A percentile compares a stretch with the other conserved stretches of the same genome.
phyloP scores from a whole-genome alignment of 2,329 filamentous ascomycete genomes.

The Xenoacremonium recifei region DNA sequence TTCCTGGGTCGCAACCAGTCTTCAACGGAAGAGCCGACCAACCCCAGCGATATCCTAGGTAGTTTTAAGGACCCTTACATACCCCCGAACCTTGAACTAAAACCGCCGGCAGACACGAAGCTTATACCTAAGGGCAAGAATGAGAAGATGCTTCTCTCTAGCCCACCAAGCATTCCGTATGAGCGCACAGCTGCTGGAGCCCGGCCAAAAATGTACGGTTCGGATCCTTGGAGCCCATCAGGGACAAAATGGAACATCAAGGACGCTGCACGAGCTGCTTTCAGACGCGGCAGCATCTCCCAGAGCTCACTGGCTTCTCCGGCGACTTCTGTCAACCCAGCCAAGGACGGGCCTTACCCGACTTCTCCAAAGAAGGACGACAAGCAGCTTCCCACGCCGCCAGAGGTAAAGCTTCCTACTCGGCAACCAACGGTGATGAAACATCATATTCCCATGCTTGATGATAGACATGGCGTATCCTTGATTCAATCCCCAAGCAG shows the following conservation, averaged over 20 bases:
- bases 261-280: slow-evolving; percentile 34
- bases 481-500: slow-evolving; percentile 4
- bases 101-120: neutral
- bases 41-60: slow-evolving; percentile 5
- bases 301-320: slow-evolving; percentile 15
- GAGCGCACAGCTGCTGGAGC: slow-evolving; percentile 21
- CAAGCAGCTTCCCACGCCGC: slow-evolving; percentile 6
- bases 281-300: slow-evolving; percentile 20
- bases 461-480: no score
- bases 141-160: slow-evolving; percentile 12
- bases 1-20: slow-evolving; percentile 14
- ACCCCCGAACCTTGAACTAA: neutral
- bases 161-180: slow-evolving; percentile 29
- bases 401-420: no score
- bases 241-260: slow-evolving; percentile 32
- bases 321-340: slow-evolving; percentile 3
- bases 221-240: slow-evolving; percentile 12
- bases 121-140: neutral
- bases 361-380: slow-evolving; percentile 11
- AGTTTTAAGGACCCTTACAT: neutral
- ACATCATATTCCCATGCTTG: no score
- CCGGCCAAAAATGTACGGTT: slow-evolving; percentile 18
- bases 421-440: no score
- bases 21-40: slow-evolving; percentile 7
- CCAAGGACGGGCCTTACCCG: slow-evolving; percentile 6